These are phyloP conservation scores for Dictyostelium firmibasis DNA, from an alignment of 78 protist species.

Conservation along the genomic window DNA sequence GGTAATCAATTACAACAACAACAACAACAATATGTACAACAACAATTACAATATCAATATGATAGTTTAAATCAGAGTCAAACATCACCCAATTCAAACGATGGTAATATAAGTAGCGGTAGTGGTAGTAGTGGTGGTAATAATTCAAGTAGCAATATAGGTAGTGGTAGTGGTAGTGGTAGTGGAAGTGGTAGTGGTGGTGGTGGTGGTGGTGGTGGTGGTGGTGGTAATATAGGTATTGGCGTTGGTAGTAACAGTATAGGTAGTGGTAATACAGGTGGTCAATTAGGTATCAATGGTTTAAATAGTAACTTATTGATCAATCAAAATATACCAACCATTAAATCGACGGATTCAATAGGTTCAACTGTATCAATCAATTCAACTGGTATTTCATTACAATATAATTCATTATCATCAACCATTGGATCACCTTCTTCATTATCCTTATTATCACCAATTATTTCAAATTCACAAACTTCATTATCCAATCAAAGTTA, in stretches of 20 bases:
- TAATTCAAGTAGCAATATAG: neutral
- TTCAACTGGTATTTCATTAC: neutral
- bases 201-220: neutral
- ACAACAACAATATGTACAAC: neutral
- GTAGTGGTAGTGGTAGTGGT: neutral
- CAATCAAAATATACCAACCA: neutral
- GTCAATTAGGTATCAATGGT: neutral
- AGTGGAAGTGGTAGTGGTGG: neutral
- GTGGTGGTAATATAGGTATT: neutral
- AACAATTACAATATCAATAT: neutral
- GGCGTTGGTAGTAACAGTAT: neutral
- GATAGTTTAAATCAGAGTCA: neutral
- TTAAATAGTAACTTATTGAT: neutral
- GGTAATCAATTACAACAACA: constrained; percentile 6
- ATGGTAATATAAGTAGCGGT: neutral
- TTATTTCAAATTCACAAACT: neutral
- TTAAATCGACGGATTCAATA: constrained; percentile 13
- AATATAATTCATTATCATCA: neutral
- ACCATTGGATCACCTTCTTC: neutral
- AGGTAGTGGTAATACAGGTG: neutral
- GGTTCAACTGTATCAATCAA: neutral
- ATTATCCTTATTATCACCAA: neutral
- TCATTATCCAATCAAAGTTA: neutral
- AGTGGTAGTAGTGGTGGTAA: neutral
- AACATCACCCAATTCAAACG: neutral